Conservation (phyloP, 1,284 basidiomycete species). For the Ganoderma sinense region DNA sequence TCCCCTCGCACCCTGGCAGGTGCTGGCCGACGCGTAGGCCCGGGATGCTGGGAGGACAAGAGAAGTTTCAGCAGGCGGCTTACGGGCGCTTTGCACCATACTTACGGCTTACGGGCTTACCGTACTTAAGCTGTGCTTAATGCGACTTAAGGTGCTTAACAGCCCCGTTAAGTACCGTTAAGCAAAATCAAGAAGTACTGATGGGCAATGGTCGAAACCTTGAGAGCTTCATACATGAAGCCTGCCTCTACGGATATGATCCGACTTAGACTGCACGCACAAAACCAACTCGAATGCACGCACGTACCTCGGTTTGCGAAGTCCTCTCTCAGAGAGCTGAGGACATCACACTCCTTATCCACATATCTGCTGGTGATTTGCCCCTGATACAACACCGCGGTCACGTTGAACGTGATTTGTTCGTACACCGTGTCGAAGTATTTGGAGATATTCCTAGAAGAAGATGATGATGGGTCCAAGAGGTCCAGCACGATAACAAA, state of each 20-base stretch:
- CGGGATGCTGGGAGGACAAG: no score
- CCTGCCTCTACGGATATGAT: constrained; percentile 51
- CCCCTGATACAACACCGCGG: constrained; percentile 88
- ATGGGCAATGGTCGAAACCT: constrained; percentile 78
- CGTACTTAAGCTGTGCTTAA: no score
- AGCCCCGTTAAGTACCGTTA: no score
- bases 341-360: constrained; percentile 74
- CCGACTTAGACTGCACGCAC: neutral
- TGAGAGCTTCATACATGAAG: constrained; percentile 72
- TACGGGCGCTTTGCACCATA: no score
- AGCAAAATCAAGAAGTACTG: no score
- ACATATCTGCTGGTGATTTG: constrained; percentile 88
- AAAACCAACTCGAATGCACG: neutral
- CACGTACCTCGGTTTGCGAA: constrained; percentile 64
- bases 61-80: no score
- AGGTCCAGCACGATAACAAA: constrained; percentile 89
- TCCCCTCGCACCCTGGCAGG: no score
- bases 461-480: constrained; percentile 86
- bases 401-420: constrained; percentile 87
- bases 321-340: constrained; percentile 76
- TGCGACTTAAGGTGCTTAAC: no score
- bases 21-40: no score
- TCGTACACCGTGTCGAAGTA: constrained; percentile 89
- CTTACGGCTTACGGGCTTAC: no score
- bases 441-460: constrained; percentile 74